Evolutionary conservation across 768 basidiomycete species (phyloP), one percentile per base, ranked within the genome.

Genomic region (Boletus bicolor): DNA sequence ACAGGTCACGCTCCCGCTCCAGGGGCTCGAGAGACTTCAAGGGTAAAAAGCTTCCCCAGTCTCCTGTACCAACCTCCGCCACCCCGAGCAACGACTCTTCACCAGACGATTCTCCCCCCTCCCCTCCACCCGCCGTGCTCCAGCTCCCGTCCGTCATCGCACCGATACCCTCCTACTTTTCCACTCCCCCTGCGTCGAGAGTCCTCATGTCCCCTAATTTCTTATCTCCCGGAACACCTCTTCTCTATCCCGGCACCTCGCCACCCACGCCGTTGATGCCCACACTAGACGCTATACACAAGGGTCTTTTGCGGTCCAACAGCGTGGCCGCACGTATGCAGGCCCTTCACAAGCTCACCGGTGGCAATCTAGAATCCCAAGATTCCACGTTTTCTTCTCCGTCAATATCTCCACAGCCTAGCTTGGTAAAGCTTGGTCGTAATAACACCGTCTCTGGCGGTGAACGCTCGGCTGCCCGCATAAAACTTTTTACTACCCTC

Each of bases 361-460:
- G 90, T 39, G 87, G 86, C 28, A 78, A 79, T 46, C 54, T 35
- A 11, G 88, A 89, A 58, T 75, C 78, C 5, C 82, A 83, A 58
- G 86, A 88, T 55, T 75, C 74, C 12, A 63, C 72, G 2, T 73
- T 81, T 44, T 77, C 82, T 24, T 82, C 87, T 10, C 75, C 80
- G 14, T 67, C 75, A 3, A 62, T 70, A 11, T 83, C 83, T 4
- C 69, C 71, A 42, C 80, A 83, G 15, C 80, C 82, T 8, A 76
- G 77, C 37, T 67, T 69, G 36, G 77, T 78, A 58, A 59, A 71
- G 65, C 72, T 86, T 34, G 75, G 73, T 51, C 80, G 91, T 53
- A 91, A 88, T 63, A 91, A 92, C 64, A 93, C 91, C 17, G 84
- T 91, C 14, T 82, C 90, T 2, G 91, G 89, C 7, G 89, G 87